phyloP scores from a whole-genome alignment of 2,329 filamentous ascomycete species.

The Cryphonectria nitschkei region DNA sequence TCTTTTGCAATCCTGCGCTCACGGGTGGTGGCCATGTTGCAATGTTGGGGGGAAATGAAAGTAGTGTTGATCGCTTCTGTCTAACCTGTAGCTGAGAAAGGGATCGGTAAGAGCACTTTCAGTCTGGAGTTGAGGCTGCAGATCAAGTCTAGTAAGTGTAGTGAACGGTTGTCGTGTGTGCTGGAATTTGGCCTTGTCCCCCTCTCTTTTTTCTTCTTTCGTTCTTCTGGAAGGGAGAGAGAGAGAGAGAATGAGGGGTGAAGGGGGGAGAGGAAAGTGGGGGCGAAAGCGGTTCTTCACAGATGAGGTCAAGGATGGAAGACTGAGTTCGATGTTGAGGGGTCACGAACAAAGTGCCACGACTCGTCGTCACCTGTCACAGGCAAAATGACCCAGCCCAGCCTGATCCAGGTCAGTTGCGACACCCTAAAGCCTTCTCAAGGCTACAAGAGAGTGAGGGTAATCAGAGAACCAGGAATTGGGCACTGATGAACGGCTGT shows the following conservation, averaged over 20 bases:
- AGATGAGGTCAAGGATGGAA: not conserved
- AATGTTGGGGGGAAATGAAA: not conserved
- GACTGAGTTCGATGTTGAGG: not conserved
- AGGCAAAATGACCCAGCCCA: not conserved
- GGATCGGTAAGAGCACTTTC: not conserved
- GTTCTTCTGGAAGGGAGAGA: not conserved
- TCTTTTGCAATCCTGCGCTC: slow-evolving; percentile 73
- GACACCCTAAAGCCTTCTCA: not conserved
- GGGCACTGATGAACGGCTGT: not conserved
- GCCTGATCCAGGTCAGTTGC: not conserved
- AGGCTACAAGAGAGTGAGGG: not conserved
- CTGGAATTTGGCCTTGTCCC: not conserved
- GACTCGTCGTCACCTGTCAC: not conserved
- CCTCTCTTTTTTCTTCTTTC: not conserved
- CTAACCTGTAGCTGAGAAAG: not conserved
- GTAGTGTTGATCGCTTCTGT: not conserved
- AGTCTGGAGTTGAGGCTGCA: not conserved
- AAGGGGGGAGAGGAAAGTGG: not conserved
- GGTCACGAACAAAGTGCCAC: not conserved
- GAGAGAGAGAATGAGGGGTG: not conserved
- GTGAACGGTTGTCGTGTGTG: not conserved
- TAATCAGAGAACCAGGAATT: not conserved
- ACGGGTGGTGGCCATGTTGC: slow-evolving; percentile 53
- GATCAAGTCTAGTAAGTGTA: not conserved
- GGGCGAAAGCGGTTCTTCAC: not conserved